Percentiles rank a stretch among this genome's conserved stretches.
These are phyloP conservation scores for Penicillium bovifimosum DNA, from an alignment of 495 filamentous ascomycete species.

Conservation along the genomic window DNA sequence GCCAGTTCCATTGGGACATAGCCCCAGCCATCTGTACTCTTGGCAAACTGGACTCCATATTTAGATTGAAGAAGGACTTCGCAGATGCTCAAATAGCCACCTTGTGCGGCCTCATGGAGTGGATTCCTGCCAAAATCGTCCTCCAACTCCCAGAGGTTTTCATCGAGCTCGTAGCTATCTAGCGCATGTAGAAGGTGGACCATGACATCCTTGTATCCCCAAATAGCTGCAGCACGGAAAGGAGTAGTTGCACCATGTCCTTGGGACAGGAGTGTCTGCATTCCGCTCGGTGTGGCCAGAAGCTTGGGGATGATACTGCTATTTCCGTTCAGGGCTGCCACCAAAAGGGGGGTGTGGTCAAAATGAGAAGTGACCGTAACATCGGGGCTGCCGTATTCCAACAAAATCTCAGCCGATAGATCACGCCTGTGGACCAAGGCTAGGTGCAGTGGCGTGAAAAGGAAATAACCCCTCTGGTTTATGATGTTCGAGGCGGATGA, in stretches of 20 bases:
- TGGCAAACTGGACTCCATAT: neutral
- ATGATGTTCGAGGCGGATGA: neutral
- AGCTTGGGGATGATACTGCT: neutral
- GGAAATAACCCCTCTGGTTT: neutral
- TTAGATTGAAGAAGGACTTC: conserved; percentile 1
- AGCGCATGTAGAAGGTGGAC: neutral
- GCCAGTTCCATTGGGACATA: neutral
- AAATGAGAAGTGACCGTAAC: neutral
- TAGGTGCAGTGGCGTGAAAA: neutral
- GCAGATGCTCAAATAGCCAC: neutral
- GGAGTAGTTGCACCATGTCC: neutral
- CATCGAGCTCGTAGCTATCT: neutral
- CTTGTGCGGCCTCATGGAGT: neutral
- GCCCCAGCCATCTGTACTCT: neutral
- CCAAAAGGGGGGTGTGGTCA: neutral
- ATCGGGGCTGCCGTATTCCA: neutral
- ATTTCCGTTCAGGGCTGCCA: neutral
- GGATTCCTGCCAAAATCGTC: conserved; percentile 1
- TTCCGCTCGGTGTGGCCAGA: neutral
- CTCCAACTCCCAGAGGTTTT: neutral
- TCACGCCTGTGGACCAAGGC: neutral
- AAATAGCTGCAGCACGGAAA: conserved; percentile 1
- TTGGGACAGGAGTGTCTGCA: neutral
- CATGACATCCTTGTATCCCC: conserved; percentile 2
- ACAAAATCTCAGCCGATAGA: neutral